Percentiles rank a stretch among this genome's conserved stretches.
phyloP scores from a whole-genome alignment of 2,329 filamentous ascomycete genomes.

The Leptographium radiaticola region DNA sequence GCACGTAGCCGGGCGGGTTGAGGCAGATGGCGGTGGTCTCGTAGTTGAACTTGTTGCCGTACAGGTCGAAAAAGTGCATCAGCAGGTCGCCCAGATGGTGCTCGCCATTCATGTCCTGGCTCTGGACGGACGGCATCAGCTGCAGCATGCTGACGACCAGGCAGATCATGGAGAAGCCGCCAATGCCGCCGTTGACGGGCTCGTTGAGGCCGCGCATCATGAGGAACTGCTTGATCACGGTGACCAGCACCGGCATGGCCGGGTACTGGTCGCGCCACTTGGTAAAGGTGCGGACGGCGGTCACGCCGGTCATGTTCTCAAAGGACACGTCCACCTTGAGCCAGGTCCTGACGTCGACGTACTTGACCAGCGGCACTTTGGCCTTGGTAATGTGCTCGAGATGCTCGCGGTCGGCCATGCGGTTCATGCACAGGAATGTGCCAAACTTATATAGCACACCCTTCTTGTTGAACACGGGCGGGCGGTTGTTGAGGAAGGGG shows the following conservation, averaged over 20 bases:
- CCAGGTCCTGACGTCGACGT: conserved; percentile 62
- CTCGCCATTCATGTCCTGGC: conserved; percentile 41
- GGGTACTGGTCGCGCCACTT: conserved; percentile 70
- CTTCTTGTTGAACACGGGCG: conserved; percentile 35
- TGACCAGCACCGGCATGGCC: conserved; percentile 73
- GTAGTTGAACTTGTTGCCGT: conserved; percentile 71
- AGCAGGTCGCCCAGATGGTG: conserved; percentile 69
- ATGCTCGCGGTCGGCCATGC: conserved; percentile 43
- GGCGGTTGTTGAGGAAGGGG: conserved; percentile 40
- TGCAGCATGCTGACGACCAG: conserved; percentile 83
- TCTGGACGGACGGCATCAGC: conserved; percentile 58
- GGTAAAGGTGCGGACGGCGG: conserved; percentile 68
- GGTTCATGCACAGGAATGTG: conserved; percentile 39
- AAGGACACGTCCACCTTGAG: conserved; percentile 89
- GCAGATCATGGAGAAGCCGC: conserved; percentile 89
- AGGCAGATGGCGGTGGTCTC: conserved; percentile 59
- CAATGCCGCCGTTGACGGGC: conserved; percentile 79
- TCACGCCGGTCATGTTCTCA: conserved; percentile 73
- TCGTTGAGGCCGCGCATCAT: conserved; percentile 85
- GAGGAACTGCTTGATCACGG: conserved; percentile 84
- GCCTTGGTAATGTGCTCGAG: conserved; percentile 60
- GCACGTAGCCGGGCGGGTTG: conserved; percentile 58
- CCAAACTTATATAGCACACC: conserved; percentile 49
- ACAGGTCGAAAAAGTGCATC: conserved; percentile 79
- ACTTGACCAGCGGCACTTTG: conserved; percentile 88